Evolutionary conservation across 2,329 filamentous ascomycete species (phyloP).

Genomic region (Diaporthe ilicicola): DNA sequence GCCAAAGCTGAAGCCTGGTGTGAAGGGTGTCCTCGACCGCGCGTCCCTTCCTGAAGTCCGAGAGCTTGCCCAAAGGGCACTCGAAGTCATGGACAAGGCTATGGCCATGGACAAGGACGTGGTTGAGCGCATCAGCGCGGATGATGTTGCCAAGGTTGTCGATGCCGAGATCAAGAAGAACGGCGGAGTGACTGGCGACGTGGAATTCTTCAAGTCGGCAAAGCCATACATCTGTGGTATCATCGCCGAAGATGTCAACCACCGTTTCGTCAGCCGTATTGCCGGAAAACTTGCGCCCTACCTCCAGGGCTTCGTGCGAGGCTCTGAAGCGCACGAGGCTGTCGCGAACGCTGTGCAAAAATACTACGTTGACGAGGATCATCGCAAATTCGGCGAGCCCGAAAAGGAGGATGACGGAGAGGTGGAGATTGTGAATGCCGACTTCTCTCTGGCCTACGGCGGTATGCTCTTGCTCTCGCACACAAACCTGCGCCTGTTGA

Average conservation of each 20-base stretch:
- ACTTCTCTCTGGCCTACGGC: constrained; percentile 97
- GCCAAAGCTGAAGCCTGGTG: constrained; percentile 92
- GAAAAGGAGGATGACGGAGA: constrained; percentile 91
- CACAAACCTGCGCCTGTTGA: constrained; percentile 92
- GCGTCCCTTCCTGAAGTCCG: constrained; percentile 95
- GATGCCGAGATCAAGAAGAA: constrained; percentile 79
- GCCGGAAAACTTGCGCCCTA: constrained; percentile 76
- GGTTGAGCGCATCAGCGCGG: constrained; percentile 71
- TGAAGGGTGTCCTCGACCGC: constrained; percentile 85
- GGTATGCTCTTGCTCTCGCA: constrained; percentile 97
- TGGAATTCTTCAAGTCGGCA: constrained; percentile 72
- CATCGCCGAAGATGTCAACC: constrained; percentile 88
- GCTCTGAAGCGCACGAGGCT: constrained; percentile 65
- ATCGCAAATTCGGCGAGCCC: constrained; percentile 85
- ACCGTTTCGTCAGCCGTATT: constrained; percentile 80
- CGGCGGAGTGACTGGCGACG: constrained; percentile 67
- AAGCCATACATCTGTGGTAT: constrained; percentile 82
- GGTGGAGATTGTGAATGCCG: constrained; percentile 94
- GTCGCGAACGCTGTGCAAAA: constrained; percentile 79
- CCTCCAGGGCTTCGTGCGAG: constrained; percentile 73
- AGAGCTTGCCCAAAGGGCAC: constrained; percentile 83
- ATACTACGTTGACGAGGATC: constrained; percentile 83
- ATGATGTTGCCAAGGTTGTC: constrained; percentile 79
- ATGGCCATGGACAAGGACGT: constrained; percentile 78
- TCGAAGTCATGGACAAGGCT: constrained; percentile 90